phyloP scores from a whole-genome alignment of 164 flowering plant species.

The Piper longum region DNA sequence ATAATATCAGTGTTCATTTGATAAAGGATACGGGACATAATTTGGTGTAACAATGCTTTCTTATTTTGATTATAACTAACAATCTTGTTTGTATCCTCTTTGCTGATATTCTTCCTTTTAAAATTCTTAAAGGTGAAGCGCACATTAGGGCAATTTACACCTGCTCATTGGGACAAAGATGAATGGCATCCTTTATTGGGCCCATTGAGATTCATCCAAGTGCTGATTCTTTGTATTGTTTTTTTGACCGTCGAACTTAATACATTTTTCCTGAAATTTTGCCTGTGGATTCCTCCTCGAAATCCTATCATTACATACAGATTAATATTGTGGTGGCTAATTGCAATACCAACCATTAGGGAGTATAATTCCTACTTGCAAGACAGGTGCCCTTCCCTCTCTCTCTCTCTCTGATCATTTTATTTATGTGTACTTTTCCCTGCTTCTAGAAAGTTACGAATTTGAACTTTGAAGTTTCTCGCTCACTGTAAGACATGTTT shows the following conservation, averaged over 20 bases:
- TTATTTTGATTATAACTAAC: no score
- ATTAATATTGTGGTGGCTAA: slow-evolving; percentile 90
- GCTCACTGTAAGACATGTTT: slow-evolving; percentile 3
- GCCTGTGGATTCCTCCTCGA: slow-evolving; percentile 97
- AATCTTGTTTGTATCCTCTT: background rate
- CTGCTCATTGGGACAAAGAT: slow-evolving; percentile 99
- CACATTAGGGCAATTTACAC: slow-evolving; percentile 91
- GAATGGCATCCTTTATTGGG: slow-evolving; percentile 98
- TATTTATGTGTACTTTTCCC: background rate
- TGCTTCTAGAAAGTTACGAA: background rate
- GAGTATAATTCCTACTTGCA: slow-evolving; percentile 93
- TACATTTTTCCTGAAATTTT: slow-evolving; percentile 92
- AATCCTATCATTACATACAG: slow-evolving; percentile 81
- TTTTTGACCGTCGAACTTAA: slow-evolving; percentile 94
- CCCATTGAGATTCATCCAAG: slow-evolving; percentile 97
- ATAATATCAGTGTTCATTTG: background rate
- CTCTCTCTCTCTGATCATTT: background rate
- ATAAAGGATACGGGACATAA: background rate
- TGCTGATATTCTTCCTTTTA: background rate
- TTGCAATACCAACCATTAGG: slow-evolving; percentile 90
- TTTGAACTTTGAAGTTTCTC: no score
- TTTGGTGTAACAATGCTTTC: no score
- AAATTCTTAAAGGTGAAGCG: slow-evolving; percentile 54
- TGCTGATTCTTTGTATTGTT: slow-evolving; percentile 68
- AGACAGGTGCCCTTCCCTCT: slow-evolving; percentile 45